Evolutionary conservation across 2,329 filamentous ascomycete genomes (phyloP), one percentile per base, ranked within the genome.

Genomic region (Teratosphaeria pseudoeucalypti): DNA sequence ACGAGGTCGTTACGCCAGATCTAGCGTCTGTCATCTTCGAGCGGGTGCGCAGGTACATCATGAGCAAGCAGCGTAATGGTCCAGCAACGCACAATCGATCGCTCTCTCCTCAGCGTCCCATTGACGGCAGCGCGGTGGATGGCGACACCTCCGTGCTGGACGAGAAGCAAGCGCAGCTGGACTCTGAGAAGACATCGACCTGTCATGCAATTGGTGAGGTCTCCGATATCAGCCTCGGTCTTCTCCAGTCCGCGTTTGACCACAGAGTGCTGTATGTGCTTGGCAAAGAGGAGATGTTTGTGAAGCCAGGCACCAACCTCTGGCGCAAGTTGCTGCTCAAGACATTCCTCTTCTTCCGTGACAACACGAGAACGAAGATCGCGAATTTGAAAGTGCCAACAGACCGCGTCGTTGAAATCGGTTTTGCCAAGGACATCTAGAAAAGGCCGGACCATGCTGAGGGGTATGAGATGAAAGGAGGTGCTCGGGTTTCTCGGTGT

Each of bases 301-400:
- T 85, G 14, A 72, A 71, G 54, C 54, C 64, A 0, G 74, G 72
- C 1, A 77, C 74, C 14, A 74, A 73, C 7, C 64, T 80, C 3
- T 59, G 78, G 11, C 75, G 82, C 12, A 76, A 73, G 52, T 59
- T 79, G 0, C 55, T 83, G 6, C 69, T 89, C 11, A 75, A 75
- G 55, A 72, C 78, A 0, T 88, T 87, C 62, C 70, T 88, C 61
- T 88, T 84, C 76, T 78, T 87, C 56, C 73, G 85, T 34, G 85
- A 88, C 47, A 88, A 87, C 64, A 84, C 82, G 12, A 74, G 85
- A 57, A 80, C 82, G 1, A 88, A 88, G 75, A 81, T 88, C 72
- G 82, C 84, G 14, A 84, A 85, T 65, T 71, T 88, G 60, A 74
- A 80, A 55, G 73, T 87, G 52, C 78, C 81, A 0, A 79, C 81